Conservation (phyloP, 768 basidiomycete genomes). For the Leccinum longicurvipes region DNA sequence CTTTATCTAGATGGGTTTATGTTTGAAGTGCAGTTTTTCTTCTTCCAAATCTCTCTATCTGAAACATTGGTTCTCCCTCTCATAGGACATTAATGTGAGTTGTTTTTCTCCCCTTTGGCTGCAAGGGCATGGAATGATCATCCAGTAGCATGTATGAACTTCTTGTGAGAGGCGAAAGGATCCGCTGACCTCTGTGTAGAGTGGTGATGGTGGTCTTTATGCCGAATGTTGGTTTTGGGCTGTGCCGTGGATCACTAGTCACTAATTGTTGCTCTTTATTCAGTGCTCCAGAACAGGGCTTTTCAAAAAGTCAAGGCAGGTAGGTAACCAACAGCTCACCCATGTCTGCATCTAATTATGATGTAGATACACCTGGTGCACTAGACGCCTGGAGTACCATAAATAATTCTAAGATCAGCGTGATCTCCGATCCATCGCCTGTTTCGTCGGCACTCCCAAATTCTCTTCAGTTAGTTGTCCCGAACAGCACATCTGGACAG, state of each 20-base stretch:
- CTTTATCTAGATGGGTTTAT: constrained; percentile 45
- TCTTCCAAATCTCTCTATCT: background rate
- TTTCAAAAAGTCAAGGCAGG: constrained; percentile 62
- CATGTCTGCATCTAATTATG: background rate
- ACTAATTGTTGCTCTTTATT: background rate
- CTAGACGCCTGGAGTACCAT: constrained; percentile 53
- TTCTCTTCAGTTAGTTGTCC: constrained; percentile 49
- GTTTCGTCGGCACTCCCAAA: constrained; percentile 62
- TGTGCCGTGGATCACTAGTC: background rate
- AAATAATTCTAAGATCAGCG: constrained; percentile 41
- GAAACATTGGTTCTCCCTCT: background rate
- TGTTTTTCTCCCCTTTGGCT: background rate
- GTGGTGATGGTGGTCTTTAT: constrained; percentile 66
- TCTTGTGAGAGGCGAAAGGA: background rate
- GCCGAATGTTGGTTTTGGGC: constrained; percentile 45
- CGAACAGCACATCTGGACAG: constrained; percentile 36
- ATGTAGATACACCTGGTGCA: constrained; percentile 44
- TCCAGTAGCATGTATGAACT: constrained; percentile 34
- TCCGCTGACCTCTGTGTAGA: constrained; percentile 38
- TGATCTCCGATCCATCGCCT: constrained; percentile 48
- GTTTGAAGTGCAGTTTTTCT: constrained; percentile 47
- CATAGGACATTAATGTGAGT: constrained; percentile 61
- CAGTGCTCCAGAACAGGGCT: constrained; percentile 66
- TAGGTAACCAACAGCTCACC: constrained; percentile 16
- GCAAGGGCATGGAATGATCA: background rate